Conservation (phyloP, 2,329 filamentous ascomycete species). For the Aspergillus quadricinctus region DNA sequence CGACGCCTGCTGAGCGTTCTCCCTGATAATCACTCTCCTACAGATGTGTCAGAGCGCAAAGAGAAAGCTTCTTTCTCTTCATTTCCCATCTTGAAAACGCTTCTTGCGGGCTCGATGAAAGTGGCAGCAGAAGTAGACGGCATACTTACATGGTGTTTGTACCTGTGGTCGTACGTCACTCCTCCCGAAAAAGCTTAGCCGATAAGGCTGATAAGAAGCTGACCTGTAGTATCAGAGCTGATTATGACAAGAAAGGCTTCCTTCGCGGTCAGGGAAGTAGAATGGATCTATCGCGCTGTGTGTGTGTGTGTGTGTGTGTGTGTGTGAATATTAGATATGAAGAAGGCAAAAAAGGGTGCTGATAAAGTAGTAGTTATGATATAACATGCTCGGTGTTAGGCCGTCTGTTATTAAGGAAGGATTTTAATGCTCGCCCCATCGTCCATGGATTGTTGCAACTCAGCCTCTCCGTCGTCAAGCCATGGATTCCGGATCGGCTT, state of each 20-base stretch:
- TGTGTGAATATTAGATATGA: not conserved
- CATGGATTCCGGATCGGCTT: conserved; percentile 4
- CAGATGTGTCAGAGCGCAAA: conserved; percentile 9
- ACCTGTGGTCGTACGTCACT: not conserved
- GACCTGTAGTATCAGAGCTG: not conserved
- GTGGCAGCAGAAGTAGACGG: not conserved
- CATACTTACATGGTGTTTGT: not conserved
- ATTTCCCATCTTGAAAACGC: not conserved
- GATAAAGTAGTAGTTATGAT: not conserved
- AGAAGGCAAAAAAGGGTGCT: not conserved
- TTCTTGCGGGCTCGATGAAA: not conserved
- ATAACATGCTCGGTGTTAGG: not conserved
- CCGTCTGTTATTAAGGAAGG: not conserved
- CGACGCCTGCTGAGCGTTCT: conserved; percentile 64
- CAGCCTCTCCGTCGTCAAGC: not conserved
- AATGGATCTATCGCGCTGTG: not conserved
- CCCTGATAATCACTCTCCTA: conserved; percentile 81
- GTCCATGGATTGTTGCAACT: conserved; percentile 26
- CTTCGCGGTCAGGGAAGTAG: not conserved
- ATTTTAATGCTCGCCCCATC: conserved; percentile 4
- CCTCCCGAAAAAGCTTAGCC: not conserved
- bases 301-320: not conserved
- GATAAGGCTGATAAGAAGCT: not conserved
- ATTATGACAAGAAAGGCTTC: not conserved
- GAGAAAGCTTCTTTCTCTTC: not conserved